Base-by-base conservation (phyloP, 2,329 filamentous ascomycete species). In the Calonectria montana region DNA sequence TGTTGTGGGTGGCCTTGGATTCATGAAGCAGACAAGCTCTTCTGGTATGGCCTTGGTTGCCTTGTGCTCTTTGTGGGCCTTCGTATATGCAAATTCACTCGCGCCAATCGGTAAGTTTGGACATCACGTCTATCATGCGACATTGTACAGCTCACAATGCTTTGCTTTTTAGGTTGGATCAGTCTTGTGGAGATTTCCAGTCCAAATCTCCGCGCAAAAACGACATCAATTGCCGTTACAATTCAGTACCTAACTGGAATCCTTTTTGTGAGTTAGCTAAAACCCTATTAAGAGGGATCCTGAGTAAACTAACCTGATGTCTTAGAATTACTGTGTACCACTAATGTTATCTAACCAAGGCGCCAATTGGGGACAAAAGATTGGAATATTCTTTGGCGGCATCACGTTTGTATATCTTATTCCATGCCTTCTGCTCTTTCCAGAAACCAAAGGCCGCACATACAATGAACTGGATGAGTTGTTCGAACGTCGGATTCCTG, bases 361-460 rank as follows among this genome's bases (percentile, higher is more conserved):
- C 13, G 70, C 70, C 9, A 67, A 67, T 0, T 72, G 61, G 70
- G 66, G 70, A 6, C 66, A 65, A 18, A 69, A 72, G 25, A 65
- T 72, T 12, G 70, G 70, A 18, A 25, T 72, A 16, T 77, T 73
- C 71, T 77, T 66, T 66, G 71, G 71, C 2, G 73, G 74, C 8
- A 67, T 74, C 35, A 74, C 75, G 0, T 50, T 73, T 23, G n/a
- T 76, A n/a, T 71, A 72, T 31, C 61, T 73, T 2, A 39, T 72
- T 8, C 69, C 69, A 7, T 45, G 35, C 15, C 16, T 78, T 4
- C 37, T 75, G 13, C 70, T 70, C 16, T 72, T 69, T 53, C 76
- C 75, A 3, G 75, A 78, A 55, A 74, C 73, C 15, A 77, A 77
- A 65, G 75, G 76, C n/a, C 64, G 76, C 4, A 77, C 76, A 10